A percentile compares a stretch with the other conserved stretches of the same genome.
phyloP scores from a whole-genome alignment of 2,329 filamentous ascomycete species.

The Fusarium coicis region DNA sequence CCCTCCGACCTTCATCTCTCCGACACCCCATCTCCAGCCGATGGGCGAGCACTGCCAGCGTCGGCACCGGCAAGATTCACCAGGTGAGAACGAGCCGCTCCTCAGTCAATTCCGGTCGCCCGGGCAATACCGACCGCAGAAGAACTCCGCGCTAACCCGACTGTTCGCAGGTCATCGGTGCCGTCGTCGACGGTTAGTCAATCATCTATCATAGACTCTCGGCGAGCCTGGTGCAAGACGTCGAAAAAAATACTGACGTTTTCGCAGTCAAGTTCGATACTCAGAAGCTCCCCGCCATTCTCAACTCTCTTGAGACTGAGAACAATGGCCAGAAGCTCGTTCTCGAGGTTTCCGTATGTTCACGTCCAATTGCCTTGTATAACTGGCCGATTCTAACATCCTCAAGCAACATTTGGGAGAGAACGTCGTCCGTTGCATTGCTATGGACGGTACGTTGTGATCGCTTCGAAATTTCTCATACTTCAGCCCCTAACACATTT shows the following conservation, averaged over 20 bases:
- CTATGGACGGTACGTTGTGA: constrained; percentile 90
- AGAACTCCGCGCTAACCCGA: constrained; percentile 38
- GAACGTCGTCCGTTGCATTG: constrained; percentile 99
- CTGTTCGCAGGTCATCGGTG: constrained; percentile 88
- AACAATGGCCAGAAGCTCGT: constrained; percentile 96
- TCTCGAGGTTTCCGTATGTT: constrained; percentile 91
- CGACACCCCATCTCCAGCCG: constrained; percentile 66
- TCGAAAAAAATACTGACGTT: constrained; percentile 40
- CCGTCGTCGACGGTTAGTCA: constrained; percentile 94
- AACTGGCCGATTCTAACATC: constrained; percentile 51
- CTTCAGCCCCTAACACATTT: constrained; percentile 19
- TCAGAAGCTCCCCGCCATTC: constrained; percentile 93
- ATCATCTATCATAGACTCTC: constrained; percentile 33
- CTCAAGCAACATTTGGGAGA: constrained; percentile 97
- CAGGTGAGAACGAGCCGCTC: constrained; percentile 61
- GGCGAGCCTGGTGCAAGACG: constrained; percentile 8
- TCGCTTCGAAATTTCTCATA: constrained; percentile 32
- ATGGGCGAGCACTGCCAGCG: constrained; percentile 68
- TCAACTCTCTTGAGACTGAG: constrained; percentile 92
- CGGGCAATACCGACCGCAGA: constrained; percentile 20
- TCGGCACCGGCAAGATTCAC: constrained; percentile 75
- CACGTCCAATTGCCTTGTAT: constrained; percentile 6
- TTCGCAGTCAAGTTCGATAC: constrained; percentile 92
- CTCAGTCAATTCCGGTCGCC: constrained; percentile 38
- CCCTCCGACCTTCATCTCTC: constrained; percentile 66